Percentiles rank a stretch among this genome's conserved stretches.
Evolutionary conservation across 2,329 filamentous ascomycete species (phyloP).

Genomic region (Sphaerostilbella broomeana): DNA sequence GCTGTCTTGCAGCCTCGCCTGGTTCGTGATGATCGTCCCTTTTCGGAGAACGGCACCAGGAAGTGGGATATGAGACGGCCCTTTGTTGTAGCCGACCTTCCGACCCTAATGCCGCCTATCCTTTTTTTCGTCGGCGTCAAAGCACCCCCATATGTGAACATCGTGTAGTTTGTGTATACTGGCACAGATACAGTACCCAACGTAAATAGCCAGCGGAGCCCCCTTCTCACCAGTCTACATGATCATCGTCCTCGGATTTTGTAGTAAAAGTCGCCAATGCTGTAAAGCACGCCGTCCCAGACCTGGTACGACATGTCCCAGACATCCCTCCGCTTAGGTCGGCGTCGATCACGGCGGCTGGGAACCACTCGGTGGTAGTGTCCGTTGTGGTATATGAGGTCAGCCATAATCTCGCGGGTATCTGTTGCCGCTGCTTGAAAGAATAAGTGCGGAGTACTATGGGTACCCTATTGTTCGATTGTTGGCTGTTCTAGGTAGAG

Average conservation of each 20-base stretch:
- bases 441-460: too few species aligned
- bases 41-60: constrained; percentile 4
- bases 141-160: too few species aligned
- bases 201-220: too few species aligned
- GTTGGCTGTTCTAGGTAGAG: too few species aligned
- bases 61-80: constrained; percentile 1
- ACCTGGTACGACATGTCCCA: constrained; percentile 30
- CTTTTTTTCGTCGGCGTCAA: too few species aligned
- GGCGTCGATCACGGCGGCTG: constrained; percentile 9
- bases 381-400: constrained; percentile 26
- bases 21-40: constrained; percentile 1
- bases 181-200: too few species aligned
- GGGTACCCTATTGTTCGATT: too few species aligned
- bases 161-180: too few species aligned
- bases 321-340: constrained; percentile 17
- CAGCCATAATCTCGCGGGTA: constrained; percentile 5
- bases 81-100: constrained; percentile 5
- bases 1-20: not conserved
- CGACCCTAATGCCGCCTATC: too few species aligned
- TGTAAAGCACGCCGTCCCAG: constrained; percentile 35
- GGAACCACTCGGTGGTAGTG: constrained; percentile 22
- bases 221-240: too few species aligned
- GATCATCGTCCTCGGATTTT: constrained; percentile 25
- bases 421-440: constrained; percentile 1
- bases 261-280: constrained; percentile 33